Evolutionary conservation across 1,139 yeast species (phyloP).

Genomic region (Diutina scorzettiae): DNA sequence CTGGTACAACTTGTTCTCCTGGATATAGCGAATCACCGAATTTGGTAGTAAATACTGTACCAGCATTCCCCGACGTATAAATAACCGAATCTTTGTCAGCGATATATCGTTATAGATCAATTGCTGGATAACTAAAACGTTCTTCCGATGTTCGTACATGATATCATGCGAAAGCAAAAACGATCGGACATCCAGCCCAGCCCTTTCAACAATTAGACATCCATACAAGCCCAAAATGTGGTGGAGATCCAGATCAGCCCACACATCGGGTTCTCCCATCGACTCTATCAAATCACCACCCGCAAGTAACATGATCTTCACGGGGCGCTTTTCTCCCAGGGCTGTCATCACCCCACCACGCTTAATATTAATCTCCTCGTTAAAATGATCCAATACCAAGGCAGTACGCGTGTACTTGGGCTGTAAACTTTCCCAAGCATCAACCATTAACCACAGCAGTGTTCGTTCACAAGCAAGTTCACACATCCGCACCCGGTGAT

Average conservation of each 20-base stretch:
- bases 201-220: slow-evolving; percentile 89
- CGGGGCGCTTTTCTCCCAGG: slow-evolving; percentile 72
- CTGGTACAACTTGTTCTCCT: slow-evolving; percentile 78
- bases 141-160: slow-evolving; percentile 92
- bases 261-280: slow-evolving; percentile 99
- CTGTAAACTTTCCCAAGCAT: slow-evolving; percentile 97
- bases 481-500: slow-evolving; percentile 93
- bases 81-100: slow-evolving; percentile 86
- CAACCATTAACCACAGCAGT: slow-evolving; percentile 96
- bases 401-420: slow-evolving; percentile 90
- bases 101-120: slow-evolving; percentile 91
- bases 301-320: slow-evolving; percentile 88
- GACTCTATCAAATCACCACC: slow-evolving; percentile 97
- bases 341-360: slow-evolving; percentile 74
- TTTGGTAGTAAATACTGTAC: slow-evolving; percentile 92
- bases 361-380: slow-evolving; percentile 84
- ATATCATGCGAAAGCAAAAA: slow-evolving; percentile 88
- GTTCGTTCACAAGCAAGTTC: slow-evolving; percentile 97
- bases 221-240: slow-evolving; percentile 95
- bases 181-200: slow-evolving; percentile 91
- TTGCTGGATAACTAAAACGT: slow-evolving; percentile 89
- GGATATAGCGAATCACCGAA: slow-evolving; percentile 87
- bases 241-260: slow-evolving; percentile 95
- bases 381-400: slow-evolving; percentile 88
- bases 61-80: slow-evolving; percentile 89